A percentile compares a stretch with the other conserved stretches of the same genome.
Conservation (phyloP, 1,284 basidiomycete genomes). For the Dichomitus squalens region DNA sequence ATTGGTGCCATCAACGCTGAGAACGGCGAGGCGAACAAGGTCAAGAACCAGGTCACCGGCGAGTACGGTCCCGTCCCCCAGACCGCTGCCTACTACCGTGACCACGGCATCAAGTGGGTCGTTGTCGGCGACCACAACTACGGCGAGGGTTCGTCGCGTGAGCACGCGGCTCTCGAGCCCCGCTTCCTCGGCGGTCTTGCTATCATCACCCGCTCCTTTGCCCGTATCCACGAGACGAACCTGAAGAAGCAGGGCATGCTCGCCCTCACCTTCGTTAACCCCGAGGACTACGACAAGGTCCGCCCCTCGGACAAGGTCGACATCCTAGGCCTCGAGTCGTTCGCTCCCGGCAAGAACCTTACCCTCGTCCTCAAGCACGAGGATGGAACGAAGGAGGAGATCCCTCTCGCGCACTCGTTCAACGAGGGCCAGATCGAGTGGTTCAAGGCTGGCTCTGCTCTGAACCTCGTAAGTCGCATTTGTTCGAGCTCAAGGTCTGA, state of each 20-base stretch:
- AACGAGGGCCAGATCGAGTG: constrained; percentile 91
- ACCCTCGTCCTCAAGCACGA: constrained; percentile 80
- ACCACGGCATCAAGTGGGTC: constrained; percentile 92
- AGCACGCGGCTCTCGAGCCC: constrained; percentile 97
- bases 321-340: constrained; percentile 82
- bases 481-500: neutral
- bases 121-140: constrained; percentile 96
- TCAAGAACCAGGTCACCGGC: constrained; percentile 91
- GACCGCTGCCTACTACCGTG: constrained; percentile 87
- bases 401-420: constrained; percentile 78
- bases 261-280: constrained; percentile 85
- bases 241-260: constrained; percentile 98
- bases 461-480: constrained; percentile 66
- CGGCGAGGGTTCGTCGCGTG: constrained; percentile 97
- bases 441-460: constrained; percentile 92
- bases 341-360: constrained; percentile 89
- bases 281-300: constrained; percentile 91
- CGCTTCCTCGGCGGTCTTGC: constrained; percentile 96
- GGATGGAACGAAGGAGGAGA: constrained; percentile 77
- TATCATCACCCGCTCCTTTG: constrained; percentile 94
- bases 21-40: constrained; percentile 95
- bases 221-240: constrained; percentile 98
- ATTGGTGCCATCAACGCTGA: constrained; percentile 97
- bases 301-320: constrained; percentile 82
- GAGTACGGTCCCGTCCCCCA: constrained; percentile 87